Base-by-base conservation (phyloP, 192 early-diverging fungal genomes). In the Coemansia sp. region DNA sequence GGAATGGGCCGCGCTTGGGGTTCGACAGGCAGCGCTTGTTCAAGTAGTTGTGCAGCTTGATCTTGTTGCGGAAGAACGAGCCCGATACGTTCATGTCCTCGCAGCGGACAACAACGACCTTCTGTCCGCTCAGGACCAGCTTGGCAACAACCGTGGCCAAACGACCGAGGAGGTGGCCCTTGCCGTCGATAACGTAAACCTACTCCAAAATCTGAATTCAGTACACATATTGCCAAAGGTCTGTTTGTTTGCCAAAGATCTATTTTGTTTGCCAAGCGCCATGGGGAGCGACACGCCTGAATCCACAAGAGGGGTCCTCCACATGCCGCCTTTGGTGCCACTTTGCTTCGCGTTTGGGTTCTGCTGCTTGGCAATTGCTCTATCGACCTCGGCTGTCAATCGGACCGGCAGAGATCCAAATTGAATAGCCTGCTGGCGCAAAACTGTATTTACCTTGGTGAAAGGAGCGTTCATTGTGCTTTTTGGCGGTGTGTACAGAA, bases 21-120 rank as follows among this genome's bases (percentile, higher is more conserved):
- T 99, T 99, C 82, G 96, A 89, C 82, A 94, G 73, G 85, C 91
- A 93, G 76, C 94, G 94, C 92, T 99, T 99, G 88, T 90, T 89
- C 83, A 99, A 88, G 89, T 93, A 98, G 78, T 87, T 86, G 79
- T 94, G 91, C 87, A 93, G 93, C 87, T 90, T 93, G 76, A 98
- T 87, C 92, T 99, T 99, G 94, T 98, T 97, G 76, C 97, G 88
- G 92, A 97, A 98, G 91, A 94, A 98, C 67, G 92, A 87, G 69
- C 97, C 97, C 70, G 93, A 90, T 62, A 99, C 93, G 84, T 98
- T 97, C 83, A 99, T 87, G 81, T 96, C 96, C 87, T 99, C 97
- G 84, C 93, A 94, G 75, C 97, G 94, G 70, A 99, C 96, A 75
- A 99, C 84, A 69, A 94, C 94, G 68, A 99, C 88, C 85, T 89